Evolutionary conservation across 768 basidiomycete species (phyloP).

Genomic region (Collybiopsis luxurians): DNA sequence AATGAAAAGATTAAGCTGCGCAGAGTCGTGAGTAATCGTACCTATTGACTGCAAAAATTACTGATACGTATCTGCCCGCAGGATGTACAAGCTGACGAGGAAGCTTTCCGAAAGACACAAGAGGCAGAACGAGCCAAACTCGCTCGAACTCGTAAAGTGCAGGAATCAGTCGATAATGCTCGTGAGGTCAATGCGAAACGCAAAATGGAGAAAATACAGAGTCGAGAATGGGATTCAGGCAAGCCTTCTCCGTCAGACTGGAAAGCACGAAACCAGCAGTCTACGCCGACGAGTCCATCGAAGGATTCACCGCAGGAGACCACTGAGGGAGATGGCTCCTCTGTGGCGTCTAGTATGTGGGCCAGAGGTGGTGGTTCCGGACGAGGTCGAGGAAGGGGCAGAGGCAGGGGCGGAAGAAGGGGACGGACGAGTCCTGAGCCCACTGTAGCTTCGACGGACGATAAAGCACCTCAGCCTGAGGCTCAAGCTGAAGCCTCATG

Average conservation of each 20-base stretch:
- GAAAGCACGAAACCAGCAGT: constrained; percentile 20
- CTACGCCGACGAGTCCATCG: neutral
- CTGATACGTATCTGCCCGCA: constrained; percentile 23
- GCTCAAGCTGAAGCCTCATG: neutral
- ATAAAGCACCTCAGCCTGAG: neutral
- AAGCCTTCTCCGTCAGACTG: constrained; percentile 42
- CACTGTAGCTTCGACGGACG: neutral
- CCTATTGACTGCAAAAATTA: constrained; percentile 7
- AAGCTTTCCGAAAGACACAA: constrained; percentile 70
- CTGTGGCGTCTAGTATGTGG: constrained; percentile 20
- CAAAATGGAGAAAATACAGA: constrained; percentile 78
- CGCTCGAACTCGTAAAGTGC: constrained; percentile 60
- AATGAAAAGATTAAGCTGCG: constrained; percentile 78
- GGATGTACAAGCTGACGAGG: constrained; percentile 83
- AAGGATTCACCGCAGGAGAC: constrained; percentile 7
- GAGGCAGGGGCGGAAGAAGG: neutral
- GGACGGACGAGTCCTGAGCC: neutral
- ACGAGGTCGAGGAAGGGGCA: constrained; percentile 26
- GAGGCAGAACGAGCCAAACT: constrained; percentile 59
- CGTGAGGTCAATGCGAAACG: constrained; percentile 77
- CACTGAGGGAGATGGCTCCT: constrained; percentile 10
- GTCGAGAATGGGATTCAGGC: constrained; percentile 83
- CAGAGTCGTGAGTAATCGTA: constrained; percentile 42
- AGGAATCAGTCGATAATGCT: constrained; percentile 64
- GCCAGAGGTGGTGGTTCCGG: constrained; percentile 26